Evolutionary conservation across 441 rosid species (phyloP), one percentile per base, ranked within the genome.

Genomic region (Raphanus hybrid): DNA sequence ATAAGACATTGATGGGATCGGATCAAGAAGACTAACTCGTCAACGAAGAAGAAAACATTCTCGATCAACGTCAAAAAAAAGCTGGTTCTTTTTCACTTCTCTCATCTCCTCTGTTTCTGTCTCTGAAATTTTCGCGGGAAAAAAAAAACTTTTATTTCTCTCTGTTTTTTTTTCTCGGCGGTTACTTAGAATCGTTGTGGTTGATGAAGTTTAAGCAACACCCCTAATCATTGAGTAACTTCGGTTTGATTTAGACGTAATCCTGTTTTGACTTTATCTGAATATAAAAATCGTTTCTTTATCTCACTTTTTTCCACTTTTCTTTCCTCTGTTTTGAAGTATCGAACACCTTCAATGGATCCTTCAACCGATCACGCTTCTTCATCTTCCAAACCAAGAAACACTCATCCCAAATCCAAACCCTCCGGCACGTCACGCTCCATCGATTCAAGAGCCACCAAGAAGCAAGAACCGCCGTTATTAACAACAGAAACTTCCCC

Each of bases 1-100:
- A 66, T 67, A 63, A 77, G 79, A 86, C 75, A 78, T 82, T 78
- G 89, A 85, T 87, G 81, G 79, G 89, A 91, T 90, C 90, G 57
- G 82, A 69, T 73, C 66, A 34, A 69, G 80, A 77, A 73, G 80
- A 77, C 66, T 15, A 29, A 55, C 67, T 72, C 78, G 71, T 73
- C 72, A 67, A 75, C 18, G 75, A 20, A 50, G 27, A 80, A 78
- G 70, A 76, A 54, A 45, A 23, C 37, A 39, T 6, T 70, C 48
- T 62, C 57, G n/a, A 26, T 43, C 63, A 10, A 12, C 68, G 8
- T 81, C 69, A 23, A 12, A 54, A 54, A 54, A 37, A 37, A 54
- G 55, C 78, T 55, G 57, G 14, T 4, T 54, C 23, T 26, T 54
- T 29, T 67, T 20, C 62, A 48, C 64, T 16, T 59, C 70, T 67